Evolutionary conservation across 2,329 filamentous ascomycete species (phyloP).

Genomic region (Neodidymelliopsis sp.): DNA sequence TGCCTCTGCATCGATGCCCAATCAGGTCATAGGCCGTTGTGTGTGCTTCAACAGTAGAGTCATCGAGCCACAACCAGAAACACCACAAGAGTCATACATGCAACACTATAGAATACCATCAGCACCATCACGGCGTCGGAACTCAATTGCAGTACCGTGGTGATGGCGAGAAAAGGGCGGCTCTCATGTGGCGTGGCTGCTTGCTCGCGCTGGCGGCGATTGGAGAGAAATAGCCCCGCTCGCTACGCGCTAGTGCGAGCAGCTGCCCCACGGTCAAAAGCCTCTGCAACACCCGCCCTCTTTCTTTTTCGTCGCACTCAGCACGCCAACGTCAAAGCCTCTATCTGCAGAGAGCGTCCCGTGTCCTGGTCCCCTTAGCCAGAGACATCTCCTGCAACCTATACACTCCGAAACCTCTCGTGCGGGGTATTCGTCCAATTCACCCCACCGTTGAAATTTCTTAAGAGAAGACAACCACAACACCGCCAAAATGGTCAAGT

Average conservation of each 20-base stretch:
- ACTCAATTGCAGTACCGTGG: conserved; percentile 7
- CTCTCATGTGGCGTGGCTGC: conserved; percentile 5
- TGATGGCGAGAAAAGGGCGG: conserved; percentile 16
- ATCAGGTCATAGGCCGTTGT: conserved; percentile 16
- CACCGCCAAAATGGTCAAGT: conserved; percentile 99
- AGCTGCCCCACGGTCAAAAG: conserved; percentile 13
- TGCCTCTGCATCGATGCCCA: conserved; percentile 14
- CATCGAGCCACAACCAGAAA: conserved; percentile 1
- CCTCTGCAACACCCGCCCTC: conserved; percentile 13
- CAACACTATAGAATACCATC: neutral
- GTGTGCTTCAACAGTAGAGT: conserved; percentile 1
- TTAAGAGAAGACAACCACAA: conserved; percentile 53
- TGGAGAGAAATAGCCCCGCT: conserved; percentile 18
- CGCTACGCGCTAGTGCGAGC: conserved; percentile 9
- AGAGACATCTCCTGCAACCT: conserved; percentile 40
- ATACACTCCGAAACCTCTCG: conserved; percentile 35
- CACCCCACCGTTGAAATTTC: conserved; percentile 47
- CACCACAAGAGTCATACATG: neutral
- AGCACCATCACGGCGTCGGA: conserved; percentile 8
- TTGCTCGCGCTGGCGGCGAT: conserved; percentile 10
- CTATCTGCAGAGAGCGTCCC: conserved; percentile 33
- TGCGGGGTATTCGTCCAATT: conserved; percentile 48
- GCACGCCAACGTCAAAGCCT: conserved; percentile 32
- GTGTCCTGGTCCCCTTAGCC: conserved; percentile 45
- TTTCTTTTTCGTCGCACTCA: conserved; percentile 22